phyloP scores from a whole-genome alignment of 331 rosid genomes.

The Malus hybrid region DNA sequence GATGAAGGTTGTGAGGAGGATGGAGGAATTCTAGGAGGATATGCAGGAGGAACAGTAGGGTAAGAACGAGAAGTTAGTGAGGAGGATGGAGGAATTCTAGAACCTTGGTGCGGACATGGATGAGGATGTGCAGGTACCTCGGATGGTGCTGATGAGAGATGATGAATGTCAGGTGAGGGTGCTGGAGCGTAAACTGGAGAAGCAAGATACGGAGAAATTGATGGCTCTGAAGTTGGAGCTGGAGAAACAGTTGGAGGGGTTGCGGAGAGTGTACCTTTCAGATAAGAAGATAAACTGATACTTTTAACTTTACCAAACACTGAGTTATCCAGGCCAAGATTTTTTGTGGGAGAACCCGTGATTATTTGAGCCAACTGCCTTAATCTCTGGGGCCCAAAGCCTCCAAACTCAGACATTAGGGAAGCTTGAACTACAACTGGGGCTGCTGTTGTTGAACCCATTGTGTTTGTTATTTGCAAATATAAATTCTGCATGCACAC shows the following conservation, averaged over 20 bases:
- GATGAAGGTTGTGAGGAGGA: slow-evolving; percentile 31
- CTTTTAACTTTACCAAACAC: slow-evolving; percentile 70
- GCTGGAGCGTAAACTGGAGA: slow-evolving; percentile 25
- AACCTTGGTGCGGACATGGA: slow-evolving; percentile 41
- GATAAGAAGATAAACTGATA: slow-evolving; percentile 55
- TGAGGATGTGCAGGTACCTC: slow-evolving; percentile 29
- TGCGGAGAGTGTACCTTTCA: slow-evolving; percentile 35
- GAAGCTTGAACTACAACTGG: slow-evolving; percentile 70
- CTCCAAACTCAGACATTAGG: slow-evolving; percentile 41
- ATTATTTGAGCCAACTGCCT: slow-evolving; percentile 65
- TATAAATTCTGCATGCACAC: slow-evolving; percentile 47
- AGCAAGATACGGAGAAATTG: slow-evolving; percentile 30
- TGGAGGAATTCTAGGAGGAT: slow-evolving; percentile 19
- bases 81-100: slow-evolving; percentile 24
- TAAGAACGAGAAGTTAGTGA: slow-evolving; percentile 31
- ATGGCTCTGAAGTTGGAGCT: slow-evolving; percentile 53
- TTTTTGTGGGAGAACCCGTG: slow-evolving; percentile 39
- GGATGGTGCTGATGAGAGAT: slow-evolving; percentile 45
- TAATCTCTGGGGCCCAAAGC: slow-evolving; percentile 52
- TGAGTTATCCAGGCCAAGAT: slow-evolving; percentile 77
- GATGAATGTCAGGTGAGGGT: slow-evolving; percentile 26
- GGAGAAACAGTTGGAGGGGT: slow-evolving; percentile 56
- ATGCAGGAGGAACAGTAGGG: slow-evolving; percentile 22
- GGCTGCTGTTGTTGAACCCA: slow-evolving; percentile 57
- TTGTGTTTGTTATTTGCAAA: slow-evolving; percentile 58